Percentiles rank a stretch among this genome's conserved stretches.
Conservation (phyloP, 2,329 filamentous ascomycete genomes). For the Aspergillus ruber region DNA sequence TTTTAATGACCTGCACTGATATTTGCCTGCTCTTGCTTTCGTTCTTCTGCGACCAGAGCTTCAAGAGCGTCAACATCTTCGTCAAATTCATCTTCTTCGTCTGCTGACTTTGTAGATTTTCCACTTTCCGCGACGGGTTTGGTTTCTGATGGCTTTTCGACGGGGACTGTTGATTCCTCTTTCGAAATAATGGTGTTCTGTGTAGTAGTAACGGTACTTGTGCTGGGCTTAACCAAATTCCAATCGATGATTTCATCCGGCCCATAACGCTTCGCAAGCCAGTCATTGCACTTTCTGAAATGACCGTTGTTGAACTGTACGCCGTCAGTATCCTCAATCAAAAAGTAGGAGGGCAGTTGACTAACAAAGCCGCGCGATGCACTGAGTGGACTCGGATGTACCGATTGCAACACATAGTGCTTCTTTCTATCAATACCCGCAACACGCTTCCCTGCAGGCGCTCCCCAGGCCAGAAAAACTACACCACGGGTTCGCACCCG, state of each 20-base stretch:
- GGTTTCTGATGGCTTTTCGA: slow-evolving; percentile 4
- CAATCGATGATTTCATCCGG: slow-evolving; percentile 78
- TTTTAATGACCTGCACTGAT: not conserved
- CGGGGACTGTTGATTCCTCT: slow-evolving; percentile 15
- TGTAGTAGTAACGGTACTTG: slow-evolving; percentile 5
- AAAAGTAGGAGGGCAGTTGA: slow-evolving; percentile 10
- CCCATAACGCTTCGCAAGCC: slow-evolving; percentile 74
- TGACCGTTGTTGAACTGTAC: slow-evolving; percentile 39
- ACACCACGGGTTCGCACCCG: slow-evolving; percentile 71
- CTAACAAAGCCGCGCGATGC: slow-evolving; percentile 70
- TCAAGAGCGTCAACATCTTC: slow-evolving; percentile 39
- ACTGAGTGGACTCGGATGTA: slow-evolving; percentile 90
- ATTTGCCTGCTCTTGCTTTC: not conserved
- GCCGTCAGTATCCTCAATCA: not conserved
- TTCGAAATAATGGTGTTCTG: slow-evolving; percentile 14
- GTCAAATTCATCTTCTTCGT: slow-evolving; percentile 32
- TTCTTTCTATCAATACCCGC: slow-evolving; percentile 62
- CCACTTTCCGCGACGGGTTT: slow-evolving; percentile 5
- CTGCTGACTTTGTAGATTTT: slow-evolving; percentile 12
- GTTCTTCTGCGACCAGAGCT: slow-evolving; percentile 29
- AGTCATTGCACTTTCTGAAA: slow-evolving; percentile 50
- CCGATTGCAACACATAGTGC: slow-evolving; percentile 78
- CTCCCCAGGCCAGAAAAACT: slow-evolving; percentile 93
- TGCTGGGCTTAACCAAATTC: slow-evolving; percentile 49
- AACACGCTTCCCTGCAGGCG: slow-evolving; percentile 73